These are phyloP conservation scores for Penicillium sp. DNA, from an alignment of 2,329 filamentous ascomycete genomes.

Conservation along the genomic window DNA sequence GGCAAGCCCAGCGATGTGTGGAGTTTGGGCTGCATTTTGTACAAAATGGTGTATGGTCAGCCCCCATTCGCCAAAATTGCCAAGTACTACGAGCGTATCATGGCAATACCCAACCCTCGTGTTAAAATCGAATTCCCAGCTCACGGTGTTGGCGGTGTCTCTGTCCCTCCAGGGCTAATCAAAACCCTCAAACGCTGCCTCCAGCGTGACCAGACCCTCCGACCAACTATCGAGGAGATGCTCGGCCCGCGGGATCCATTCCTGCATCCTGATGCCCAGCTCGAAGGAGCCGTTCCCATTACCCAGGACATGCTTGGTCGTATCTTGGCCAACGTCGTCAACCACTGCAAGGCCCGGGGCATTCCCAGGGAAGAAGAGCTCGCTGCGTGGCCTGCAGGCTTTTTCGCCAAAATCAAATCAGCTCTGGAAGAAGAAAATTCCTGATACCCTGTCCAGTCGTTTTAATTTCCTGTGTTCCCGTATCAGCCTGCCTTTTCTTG, in stretches of 20 bases:
- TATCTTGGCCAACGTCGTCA: conserved; percentile 57
- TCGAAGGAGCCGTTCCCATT: conserved; percentile 47
- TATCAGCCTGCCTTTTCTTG: conserved; percentile 11
- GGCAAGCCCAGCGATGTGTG: conserved; percentile 95
- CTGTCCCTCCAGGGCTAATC: conserved; percentile 53
- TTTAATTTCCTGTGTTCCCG: conserved; percentile 25
- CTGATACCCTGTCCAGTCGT: conserved; percentile 24
- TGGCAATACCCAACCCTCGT: conserved; percentile 49
- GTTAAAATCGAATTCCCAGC: conserved; percentile 47
- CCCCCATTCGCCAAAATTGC: conserved; percentile 89
- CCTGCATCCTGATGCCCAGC: conserved; percentile 52
- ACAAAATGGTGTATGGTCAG: conserved; percentile 97
- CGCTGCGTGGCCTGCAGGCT: conserved; percentile 46
- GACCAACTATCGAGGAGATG: conserved; percentile 56
- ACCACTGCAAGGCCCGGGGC: conserved; percentile 55
- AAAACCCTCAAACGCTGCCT: conserved; percentile 56
- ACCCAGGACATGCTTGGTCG: conserved; percentile 57
- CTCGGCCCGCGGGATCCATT: conserved; percentile 54
- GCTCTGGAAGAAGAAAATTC: conserved; percentile 42
- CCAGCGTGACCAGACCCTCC: conserved; percentile 53
- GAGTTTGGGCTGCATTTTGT: conserved; percentile 93
- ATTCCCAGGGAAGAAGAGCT: conserved; percentile 55
- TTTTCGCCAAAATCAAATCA: conserved; percentile 47
- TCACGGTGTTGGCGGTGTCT: conserved; percentile 45
- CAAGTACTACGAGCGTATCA: conserved; percentile 77